Conservation (phyloP, 2,329 filamentous ascomycete species). For the Pseudopyricularia cyperi region DNA sequence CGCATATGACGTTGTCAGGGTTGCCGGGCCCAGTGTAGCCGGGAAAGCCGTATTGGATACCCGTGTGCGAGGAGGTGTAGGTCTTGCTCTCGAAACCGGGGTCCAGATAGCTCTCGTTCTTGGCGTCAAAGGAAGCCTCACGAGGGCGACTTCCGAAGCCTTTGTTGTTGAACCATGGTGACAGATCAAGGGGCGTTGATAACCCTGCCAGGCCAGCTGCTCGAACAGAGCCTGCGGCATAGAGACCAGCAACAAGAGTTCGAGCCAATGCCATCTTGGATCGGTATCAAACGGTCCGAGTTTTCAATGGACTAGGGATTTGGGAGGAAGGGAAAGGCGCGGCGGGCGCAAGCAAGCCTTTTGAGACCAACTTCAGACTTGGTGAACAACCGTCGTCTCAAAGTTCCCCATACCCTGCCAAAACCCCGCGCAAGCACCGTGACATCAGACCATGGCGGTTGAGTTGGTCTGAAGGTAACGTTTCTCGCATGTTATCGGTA, state of each 20-base stretch:
- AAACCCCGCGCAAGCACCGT: background rate
- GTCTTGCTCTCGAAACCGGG: constrained; percentile 15
- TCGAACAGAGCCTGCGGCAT: background rate
- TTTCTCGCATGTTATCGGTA: background rate
- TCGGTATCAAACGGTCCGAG: background rate
- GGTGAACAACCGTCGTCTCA: background rate
- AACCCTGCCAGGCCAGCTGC: background rate
- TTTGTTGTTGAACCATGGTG: constrained; percentile 30
- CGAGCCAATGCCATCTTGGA: background rate
- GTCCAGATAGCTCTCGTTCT: constrained; percentile 27
- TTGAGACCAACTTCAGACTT: too few relatives aligned
- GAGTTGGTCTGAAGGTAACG: background rate
- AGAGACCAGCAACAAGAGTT: background rate
- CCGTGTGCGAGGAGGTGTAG: constrained; percentile 25
- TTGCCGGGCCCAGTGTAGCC: constrained; percentile 21
- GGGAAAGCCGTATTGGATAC: constrained; percentile 26
- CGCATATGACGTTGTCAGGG: constrained; percentile 29
- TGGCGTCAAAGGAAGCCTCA: constrained; percentile 29
- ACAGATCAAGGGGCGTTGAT: constrained; percentile 18
- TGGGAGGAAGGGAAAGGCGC: background rate
- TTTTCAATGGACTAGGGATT: background rate
- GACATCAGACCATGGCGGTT: background rate
- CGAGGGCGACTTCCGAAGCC: constrained; percentile 29
- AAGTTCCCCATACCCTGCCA: background rate
- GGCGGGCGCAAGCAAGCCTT: too few relatives aligned